Evolutionary conservation across 148 eudicot genomes (phyloP).

Genomic region (Hydrangea macrophylla): DNA sequence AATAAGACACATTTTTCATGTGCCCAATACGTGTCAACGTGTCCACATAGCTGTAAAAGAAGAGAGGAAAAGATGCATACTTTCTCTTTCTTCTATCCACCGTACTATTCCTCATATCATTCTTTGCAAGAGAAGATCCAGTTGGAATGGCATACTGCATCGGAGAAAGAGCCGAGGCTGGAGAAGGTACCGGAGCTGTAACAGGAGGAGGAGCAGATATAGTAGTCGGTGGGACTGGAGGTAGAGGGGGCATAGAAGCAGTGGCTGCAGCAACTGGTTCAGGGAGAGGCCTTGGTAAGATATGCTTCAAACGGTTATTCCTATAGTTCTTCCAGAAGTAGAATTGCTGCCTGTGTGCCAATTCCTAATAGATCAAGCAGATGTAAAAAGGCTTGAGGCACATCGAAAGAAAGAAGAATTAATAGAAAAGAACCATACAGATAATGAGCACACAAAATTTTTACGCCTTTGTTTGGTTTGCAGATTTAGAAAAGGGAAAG

Average conservation of each 20-base stretch:
- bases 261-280: slow-evolving; percentile 43
- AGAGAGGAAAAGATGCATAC: too few relatives aligned
- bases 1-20: too few relatives aligned
- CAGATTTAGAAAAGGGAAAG: too few relatives aligned
- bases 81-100: slow-evolving; percentile 60
- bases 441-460: too few relatives aligned
- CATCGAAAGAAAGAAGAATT: slow-evolving; percentile 77
- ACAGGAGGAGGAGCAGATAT: slow-evolving; percentile 28
- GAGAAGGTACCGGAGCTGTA: slow-evolving; percentile 20
- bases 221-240: slow-evolving; percentile 35
- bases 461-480: too few relatives aligned
- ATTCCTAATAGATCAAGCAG: too few relatives aligned
- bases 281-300: slow-evolving; percentile 69
- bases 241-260: slow-evolving; percentile 34
- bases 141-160: slow-evolving; percentile 58
- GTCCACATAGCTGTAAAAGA: too few relatives aligned
- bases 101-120: slow-evolving; percentile 52
- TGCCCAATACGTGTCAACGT: too few relatives aligned
- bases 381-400: slow-evolving; percentile 68
- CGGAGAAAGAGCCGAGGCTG: slow-evolving; percentile 54
- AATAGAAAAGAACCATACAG: too few relatives aligned
- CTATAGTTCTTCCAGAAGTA: too few relatives aligned
- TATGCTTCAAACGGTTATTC: slow-evolving; percentile 78
- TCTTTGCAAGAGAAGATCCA: slow-evolving; percentile 46
- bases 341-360: too few relatives aligned